Evolutionary conservation across 1,284 basidiomycete species (phyloP), one percentile per base, ranked within the genome.

Genomic region (Tilletia caries): DNA sequence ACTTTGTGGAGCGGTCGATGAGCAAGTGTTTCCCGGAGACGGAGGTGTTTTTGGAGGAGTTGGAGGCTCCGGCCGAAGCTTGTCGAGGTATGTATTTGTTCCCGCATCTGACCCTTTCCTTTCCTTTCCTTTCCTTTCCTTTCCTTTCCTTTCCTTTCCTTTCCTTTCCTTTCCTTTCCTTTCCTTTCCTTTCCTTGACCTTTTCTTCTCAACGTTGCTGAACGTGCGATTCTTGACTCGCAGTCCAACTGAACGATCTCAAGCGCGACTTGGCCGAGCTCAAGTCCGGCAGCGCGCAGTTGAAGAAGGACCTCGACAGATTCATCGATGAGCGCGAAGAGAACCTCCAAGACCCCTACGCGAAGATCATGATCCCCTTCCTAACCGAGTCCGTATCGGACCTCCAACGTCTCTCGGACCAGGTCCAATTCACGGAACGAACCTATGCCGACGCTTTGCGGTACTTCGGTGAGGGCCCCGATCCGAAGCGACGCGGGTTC

Each of bases 1-100:
- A 98, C 84, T 98, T 98, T 86, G 85, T 98, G 66, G 95, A 98
- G 82, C 88, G 91, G 67, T 95, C 93, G 0, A 90, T 98, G 4
- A 86, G 89, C 12, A 91, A 90, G 77, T 91, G 94, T 78, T 98
- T 98, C 85, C 90, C 90, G 12, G 87, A 91, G 46, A 92, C 96
- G 86, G 91, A 92, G 79, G 86, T 87, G 1, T 98, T 98, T 84
- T 83, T 97, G 60, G 91, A 94, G 8, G 95, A 98, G 84, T 86
- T 98, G 32, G 87, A 88, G 67, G 91, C 90, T 78, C 94, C 95
- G 0, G 90, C 93, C 1, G 94, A 96, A 77, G 94, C 95, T 0
- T 95, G 95, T 84, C 88, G 95, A 87, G 90, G 93, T 92, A 75
- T 72, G 87, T 82, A 5, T 15, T 10, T 32, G n/a, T 41, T 41